These are phyloP conservation scores for Typha latifolia DNA, from an alignment of 176 grass and related monocot species.

Conservation along the genomic window DNA sequence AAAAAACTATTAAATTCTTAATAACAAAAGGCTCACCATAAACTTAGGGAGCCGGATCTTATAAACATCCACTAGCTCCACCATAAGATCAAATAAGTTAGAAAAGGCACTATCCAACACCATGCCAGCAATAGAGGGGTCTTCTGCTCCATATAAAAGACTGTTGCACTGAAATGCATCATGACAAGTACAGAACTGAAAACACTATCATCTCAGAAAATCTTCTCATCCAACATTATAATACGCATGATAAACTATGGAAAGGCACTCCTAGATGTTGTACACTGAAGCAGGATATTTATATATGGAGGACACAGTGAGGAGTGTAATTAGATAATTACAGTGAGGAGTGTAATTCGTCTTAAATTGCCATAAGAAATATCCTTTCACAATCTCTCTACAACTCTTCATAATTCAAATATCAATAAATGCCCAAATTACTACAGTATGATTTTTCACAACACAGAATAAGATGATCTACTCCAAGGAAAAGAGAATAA, in stretches of 20 bases:
- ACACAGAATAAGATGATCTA: too few species aligned
- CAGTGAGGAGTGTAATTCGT: too few species aligned
- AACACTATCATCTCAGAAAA: neutral
- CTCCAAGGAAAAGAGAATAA: neutral
- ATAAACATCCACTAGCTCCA: constrained; percentile 96
- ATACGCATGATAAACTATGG: neutral
- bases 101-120: constrained; percentile 94
- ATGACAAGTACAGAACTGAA: neutral
- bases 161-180: constrained; percentile 17
- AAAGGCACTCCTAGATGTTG: neutral
- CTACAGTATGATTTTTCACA: too few species aligned
- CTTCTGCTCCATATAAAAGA: constrained; percentile 96
- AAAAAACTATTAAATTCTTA: neutral
- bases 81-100: constrained; percentile 90
- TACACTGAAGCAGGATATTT: too few species aligned
- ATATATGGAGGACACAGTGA: too few species aligned
- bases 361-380: too few species aligned
- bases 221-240: neutral
- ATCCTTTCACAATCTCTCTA: too few species aligned
- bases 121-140: constrained; percentile 82
- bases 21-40: constrained; percentile 40
- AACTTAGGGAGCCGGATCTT: constrained; percentile 97
- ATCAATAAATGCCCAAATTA: too few species aligned
- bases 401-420: too few species aligned
- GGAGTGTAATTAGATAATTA: too few species aligned